These are phyloP conservation scores for Candida golubevii DNA, from an alignment of 805 yeast genomes.

Conservation along the genomic window DNA sequence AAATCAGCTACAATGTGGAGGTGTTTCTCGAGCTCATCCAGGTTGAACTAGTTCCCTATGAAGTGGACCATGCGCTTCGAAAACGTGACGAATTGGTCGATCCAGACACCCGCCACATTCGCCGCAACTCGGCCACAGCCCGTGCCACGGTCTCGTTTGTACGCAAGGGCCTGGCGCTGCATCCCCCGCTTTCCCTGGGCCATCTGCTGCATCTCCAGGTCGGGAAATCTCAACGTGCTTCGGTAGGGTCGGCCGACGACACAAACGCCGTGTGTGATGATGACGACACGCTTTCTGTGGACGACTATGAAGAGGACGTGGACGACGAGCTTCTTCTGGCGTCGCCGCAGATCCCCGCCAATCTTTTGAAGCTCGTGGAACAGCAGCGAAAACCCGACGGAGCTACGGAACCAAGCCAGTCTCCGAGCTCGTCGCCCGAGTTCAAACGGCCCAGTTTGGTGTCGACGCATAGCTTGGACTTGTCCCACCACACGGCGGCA, in stretches of 20 bases:
- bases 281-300: conserved; percentile 20
- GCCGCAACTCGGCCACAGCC: background rate
- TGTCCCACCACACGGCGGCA: conserved; percentile 2
- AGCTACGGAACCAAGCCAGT: conserved; percentile 2
- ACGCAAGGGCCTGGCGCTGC: conserved; percentile 6
- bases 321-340: conserved; percentile 48
- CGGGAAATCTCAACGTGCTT: conserved; percentile 1
- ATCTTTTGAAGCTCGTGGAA: conserved; percentile 52
- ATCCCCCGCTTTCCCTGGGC: background rate
- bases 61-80: conserved; percentile 27
- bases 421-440: conserved; percentile 33
- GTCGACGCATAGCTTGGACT: conserved; percentile 17
- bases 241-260: conserved; percentile 4
- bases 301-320: conserved; percentile 35
- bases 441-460: conserved; percentile 11
- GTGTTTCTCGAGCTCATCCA: conserved; percentile 73
- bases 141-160: background rate
- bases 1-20: conserved; percentile 75
- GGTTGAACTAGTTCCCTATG: conserved; percentile 45
- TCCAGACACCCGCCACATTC: background rate
- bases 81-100: conserved; percentile 3
- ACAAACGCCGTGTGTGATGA: conserved; percentile 11
- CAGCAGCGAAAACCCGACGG: conserved; percentile 29
- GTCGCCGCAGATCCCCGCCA: conserved; percentile 68
- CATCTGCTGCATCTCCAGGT: background rate